phyloP scores from a whole-genome alignment of 352 stramenopile species.

The Phytophthora capsici region DNA sequence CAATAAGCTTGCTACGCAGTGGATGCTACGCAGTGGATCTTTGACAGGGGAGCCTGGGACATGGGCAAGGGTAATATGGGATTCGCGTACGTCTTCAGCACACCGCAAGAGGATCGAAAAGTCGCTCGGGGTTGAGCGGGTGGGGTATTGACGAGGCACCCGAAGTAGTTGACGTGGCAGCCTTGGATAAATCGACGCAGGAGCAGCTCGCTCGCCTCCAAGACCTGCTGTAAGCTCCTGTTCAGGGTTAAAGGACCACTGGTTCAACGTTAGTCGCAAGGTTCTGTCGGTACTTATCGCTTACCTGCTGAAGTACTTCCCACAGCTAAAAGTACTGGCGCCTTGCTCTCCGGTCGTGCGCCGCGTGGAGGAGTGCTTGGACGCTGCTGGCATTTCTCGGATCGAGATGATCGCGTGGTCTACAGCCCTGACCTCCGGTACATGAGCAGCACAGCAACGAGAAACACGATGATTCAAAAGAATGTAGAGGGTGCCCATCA shows the following conservation, averaged over 20 bases:
- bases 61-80: conserved; percentile 37
- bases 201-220: not conserved
- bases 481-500: too few species aligned
- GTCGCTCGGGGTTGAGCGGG: conserved; percentile 17
- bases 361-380: conserved; percentile 11
- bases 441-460: too few species aligned
- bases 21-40: too few species aligned
- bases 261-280: conserved; percentile 2
- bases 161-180: not conserved
- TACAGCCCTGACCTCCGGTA: too few species aligned
- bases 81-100: conserved; percentile 35
- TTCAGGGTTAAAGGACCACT: not conserved
- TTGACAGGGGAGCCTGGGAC: conserved; percentile 24
- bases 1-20: not conserved
- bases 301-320: conserved; percentile 8
- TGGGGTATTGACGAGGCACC: conserved; percentile 7
- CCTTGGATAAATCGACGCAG: not conserved
- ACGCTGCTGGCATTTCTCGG: too few species aligned
- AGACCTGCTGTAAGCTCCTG: not conserved
- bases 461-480: too few species aligned
- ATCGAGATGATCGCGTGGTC: too few species aligned
- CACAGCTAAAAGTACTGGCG: conserved; percentile 6
- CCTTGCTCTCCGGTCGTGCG: not conserved
- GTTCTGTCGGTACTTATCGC: conserved; percentile 1
- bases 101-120: conserved; percentile 3